Evolutionary conservation across 2,329 filamentous ascomycete species (phyloP), one percentile per base, ranked within the genome.

Genomic region (Scytalidium sp.): DNA sequence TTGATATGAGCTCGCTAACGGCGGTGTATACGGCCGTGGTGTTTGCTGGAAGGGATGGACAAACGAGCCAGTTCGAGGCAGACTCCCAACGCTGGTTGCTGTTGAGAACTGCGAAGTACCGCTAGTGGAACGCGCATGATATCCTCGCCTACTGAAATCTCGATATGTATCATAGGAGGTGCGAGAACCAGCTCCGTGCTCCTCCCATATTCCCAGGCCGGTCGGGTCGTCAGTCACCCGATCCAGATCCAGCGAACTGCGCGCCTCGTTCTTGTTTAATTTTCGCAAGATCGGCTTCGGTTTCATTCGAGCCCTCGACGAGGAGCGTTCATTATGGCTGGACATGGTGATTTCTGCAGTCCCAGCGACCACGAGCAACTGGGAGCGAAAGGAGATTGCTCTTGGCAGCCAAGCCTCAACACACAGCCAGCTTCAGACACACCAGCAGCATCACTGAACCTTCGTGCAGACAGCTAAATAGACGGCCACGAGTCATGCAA

Each of bases 1-100:
- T 55, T 79, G 75, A 62, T 82, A 83, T 20, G 79, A 76, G 15
- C 50, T 45, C 39, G 52, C 54, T 52, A 83, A 60, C 8, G 81
- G 80, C 45, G 81, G 80, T 51, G 81, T 83, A 42, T 79, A 78
- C 1, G 80, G 80, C 39, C 79, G 75, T 25, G 83, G 83, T 8
- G 73, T 83, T 67, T 85, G 83, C 62, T 84, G 80, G 56, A 84
- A 85, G 21, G 83, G 82, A 60, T 85, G 83, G 19, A 84, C 74
- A 60, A 85, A 85, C 25, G 72, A 63, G 45, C 59, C 65, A 22
- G 62, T 51, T 19, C 64, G 58, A 47, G 63, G 66, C 40, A 66
- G 73, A 58, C 79, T 83, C 53, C 71, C 75, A n/a, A 10, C 32
- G 45, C 74, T 75, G 21, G 79, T 81, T 7, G 77, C 73, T 47